Evolutionary conservation across 345 rosid genomes (phyloP).

Genomic region (Eucalyptus decipiens): DNA sequence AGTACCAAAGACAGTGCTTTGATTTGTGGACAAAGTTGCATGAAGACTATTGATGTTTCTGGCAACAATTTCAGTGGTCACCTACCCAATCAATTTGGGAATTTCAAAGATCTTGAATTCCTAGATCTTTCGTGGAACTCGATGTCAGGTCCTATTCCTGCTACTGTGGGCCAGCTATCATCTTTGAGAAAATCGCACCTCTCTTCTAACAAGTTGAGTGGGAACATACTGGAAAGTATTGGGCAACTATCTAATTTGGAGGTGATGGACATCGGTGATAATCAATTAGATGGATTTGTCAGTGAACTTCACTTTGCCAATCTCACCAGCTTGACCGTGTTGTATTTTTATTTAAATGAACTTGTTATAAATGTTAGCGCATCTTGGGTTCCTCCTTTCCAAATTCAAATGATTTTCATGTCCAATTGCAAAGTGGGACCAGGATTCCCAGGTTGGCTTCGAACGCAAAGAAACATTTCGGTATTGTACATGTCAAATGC

Average conservation of each 20-base stretch:
- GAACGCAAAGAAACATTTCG: neutral
- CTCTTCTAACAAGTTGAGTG: neutral
- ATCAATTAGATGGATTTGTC: neutral
- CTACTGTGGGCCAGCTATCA: neutral
- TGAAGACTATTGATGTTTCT: neutral
- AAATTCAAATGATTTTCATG: neutral
- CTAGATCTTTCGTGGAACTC: neutral
- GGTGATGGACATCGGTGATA: neutral
- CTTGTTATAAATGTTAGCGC: neutral
- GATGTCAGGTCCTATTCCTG: neutral
- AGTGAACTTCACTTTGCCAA: neutral
- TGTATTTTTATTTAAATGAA: neutral
- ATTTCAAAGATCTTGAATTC: neutral
- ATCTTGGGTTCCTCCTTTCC: neutral
- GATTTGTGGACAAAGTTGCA: neutral
- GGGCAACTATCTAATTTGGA: neutral
- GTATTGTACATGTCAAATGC: neutral
- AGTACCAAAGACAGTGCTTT: neutral
- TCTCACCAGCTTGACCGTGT: neutral
- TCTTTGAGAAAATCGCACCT: neutral
- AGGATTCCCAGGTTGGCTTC: neutral
- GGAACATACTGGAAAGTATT: neutral
- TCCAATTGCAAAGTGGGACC: neutral
- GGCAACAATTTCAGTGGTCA: neutral
- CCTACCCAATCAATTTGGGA: neutral